Percentiles rank a stretch among this genome's conserved stretches.
Conservation (phyloP, 2,329 filamentous ascomycete species). For the Pseudocercospora ulei region DNA sequence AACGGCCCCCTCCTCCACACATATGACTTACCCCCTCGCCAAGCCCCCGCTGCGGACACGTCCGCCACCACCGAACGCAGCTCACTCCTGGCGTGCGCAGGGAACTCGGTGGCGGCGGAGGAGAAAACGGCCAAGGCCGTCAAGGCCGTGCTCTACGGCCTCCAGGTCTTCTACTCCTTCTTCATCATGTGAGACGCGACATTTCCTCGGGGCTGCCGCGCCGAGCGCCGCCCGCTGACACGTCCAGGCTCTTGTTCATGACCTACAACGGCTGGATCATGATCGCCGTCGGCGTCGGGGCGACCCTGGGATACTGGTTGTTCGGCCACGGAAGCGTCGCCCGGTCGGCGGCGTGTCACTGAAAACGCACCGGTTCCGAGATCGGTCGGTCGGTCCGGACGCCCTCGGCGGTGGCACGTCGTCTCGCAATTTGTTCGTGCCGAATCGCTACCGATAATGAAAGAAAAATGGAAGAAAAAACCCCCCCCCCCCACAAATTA, state of each 20-base stretch:
- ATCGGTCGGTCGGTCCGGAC: too few species aligned
- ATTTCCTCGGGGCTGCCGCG: background rate
- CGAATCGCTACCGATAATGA: too few species aligned
- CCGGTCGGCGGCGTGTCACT: constrained; percentile 90
- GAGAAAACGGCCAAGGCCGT: constrained; percentile 62
- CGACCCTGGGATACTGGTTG: constrained; percentile 74
- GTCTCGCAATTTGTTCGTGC: too few species aligned
- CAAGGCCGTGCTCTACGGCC: constrained; percentile 74
- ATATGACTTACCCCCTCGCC: constrained; percentile 8
- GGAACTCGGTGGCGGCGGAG: constrained; percentile 35
- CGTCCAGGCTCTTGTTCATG: constrained; percentile 85
- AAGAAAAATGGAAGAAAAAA: too few species aligned
- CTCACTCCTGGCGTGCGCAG: constrained; percentile 53
- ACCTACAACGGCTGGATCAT: constrained; percentile 99
- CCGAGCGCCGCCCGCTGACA: constrained; percentile 6
- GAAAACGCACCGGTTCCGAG: too few species aligned
- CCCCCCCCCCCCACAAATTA: too few species aligned
- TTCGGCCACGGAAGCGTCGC: constrained; percentile 65
- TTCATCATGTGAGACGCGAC: constrained; percentile 89
- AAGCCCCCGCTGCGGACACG: constrained; percentile 5
- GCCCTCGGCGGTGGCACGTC: too few species aligned
- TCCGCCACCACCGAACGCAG: constrained; percentile 42
- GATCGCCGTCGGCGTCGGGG: constrained; percentile 78
- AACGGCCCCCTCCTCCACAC: too few species aligned
- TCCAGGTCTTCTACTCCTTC: constrained; percentile 97